These are phyloP conservation scores for Ophiostoma fasciatum DNA, from an alignment of 2,329 filamentous ascomycete species.

Conservation along the genomic window DNA sequence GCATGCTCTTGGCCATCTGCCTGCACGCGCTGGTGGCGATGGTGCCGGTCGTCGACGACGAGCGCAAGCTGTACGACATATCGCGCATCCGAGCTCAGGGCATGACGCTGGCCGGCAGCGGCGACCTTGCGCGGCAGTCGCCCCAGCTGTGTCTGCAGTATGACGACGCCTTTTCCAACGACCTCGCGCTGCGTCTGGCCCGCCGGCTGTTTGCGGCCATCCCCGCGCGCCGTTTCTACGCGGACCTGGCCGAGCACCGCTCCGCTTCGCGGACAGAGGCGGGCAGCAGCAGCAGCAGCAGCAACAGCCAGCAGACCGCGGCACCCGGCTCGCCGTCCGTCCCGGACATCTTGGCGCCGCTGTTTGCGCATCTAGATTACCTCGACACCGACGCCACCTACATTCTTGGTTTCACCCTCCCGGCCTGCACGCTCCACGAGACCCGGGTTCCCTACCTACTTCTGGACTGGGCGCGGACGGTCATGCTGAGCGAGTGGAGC, in stretches of 20 bases:
- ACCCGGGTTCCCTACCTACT: conserved; percentile 40
- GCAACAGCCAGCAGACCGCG: conserved; percentile 12
- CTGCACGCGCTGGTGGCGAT: conserved; percentile 47
- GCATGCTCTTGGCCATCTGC: conserved; percentile 42
- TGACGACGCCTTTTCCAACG: conserved; percentile 47
- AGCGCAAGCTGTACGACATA: conserved; percentile 39
- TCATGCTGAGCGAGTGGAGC: conserved; percentile 71
- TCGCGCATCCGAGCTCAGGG: conserved; percentile 44
- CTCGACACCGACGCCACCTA: conserved; percentile 29
- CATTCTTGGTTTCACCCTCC: conserved; percentile 31
- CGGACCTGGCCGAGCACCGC: conserved; percentile 26
- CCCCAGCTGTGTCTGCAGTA: conserved; percentile 40
- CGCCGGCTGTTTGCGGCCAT: conserved; percentile 44
- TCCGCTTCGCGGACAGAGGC: conserved; percentile 12
- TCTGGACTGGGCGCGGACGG: conserved; percentile 58
- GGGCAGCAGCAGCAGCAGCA: background rate
- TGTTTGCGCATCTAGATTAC: conserved; percentile 40
- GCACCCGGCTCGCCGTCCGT: no score
- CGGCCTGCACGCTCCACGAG: conserved; percentile 40
- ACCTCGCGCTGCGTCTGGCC: conserved; percentile 43
- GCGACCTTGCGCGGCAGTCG: conserved; percentile 30
- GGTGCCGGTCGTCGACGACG: conserved; percentile 34
- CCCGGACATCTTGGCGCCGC: conserved; percentile 30
- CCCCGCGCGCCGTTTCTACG: conserved; percentile 34
- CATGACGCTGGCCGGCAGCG: conserved; percentile 31